phyloP scores from a whole-genome alignment of 1,139 yeast genomes.

The Debaryomyces fabryi region DNA sequence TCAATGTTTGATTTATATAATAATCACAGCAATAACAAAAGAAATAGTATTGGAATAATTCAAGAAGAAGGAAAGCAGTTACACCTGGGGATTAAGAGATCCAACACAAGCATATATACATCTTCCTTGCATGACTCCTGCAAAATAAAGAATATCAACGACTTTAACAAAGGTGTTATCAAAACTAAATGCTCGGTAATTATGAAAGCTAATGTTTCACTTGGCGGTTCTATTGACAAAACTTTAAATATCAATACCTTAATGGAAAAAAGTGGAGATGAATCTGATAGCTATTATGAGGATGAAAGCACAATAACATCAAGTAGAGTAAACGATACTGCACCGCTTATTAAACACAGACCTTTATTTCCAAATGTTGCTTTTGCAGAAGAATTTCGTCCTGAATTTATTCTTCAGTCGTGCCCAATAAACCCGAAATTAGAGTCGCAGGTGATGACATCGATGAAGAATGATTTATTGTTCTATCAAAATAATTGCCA shows the following conservation, averaged over 20 bases:
- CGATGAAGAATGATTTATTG: slow-evolving; percentile 60
- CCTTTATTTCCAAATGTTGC: slow-evolving; percentile 49
- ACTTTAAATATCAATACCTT: slow-evolving; percentile 12
- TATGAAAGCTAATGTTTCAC: slow-evolving; percentile 23
- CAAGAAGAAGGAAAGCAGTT: slow-evolving; percentile 16
- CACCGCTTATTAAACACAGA: slow-evolving; percentile 21
- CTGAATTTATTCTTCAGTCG: slow-evolving; percentile 53
- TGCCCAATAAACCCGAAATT: slow-evolving; percentile 54
- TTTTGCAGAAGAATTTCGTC: slow-evolving; percentile 53
- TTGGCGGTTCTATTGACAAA: slow-evolving; percentile 1
- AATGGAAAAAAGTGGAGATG: slow-evolving; percentile 2
- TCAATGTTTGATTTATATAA: slow-evolving; percentile 41
- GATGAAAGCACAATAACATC: slow-evolving; percentile 8
- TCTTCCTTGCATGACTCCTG: slow-evolving; percentile 24
- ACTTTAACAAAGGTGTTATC: slow-evolving; percentile 29
- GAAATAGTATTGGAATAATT: slow-evolving; percentile 7
- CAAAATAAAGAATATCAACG: slow-evolving; percentile 22
- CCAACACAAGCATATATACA: slow-evolving; percentile 29
- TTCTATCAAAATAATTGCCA: slow-evolving; percentile 44
- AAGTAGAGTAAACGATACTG: not conserved
- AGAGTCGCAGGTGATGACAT: slow-evolving; percentile 51
- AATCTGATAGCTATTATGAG: not conserved
- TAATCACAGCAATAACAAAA: slow-evolving; percentile 10
- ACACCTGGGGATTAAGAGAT: slow-evolving; percentile 25
- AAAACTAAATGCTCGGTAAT: slow-evolving; percentile 30